Conservation (phyloP, 345 rosid genomes). For the Arabidopsis suecica region DNA sequence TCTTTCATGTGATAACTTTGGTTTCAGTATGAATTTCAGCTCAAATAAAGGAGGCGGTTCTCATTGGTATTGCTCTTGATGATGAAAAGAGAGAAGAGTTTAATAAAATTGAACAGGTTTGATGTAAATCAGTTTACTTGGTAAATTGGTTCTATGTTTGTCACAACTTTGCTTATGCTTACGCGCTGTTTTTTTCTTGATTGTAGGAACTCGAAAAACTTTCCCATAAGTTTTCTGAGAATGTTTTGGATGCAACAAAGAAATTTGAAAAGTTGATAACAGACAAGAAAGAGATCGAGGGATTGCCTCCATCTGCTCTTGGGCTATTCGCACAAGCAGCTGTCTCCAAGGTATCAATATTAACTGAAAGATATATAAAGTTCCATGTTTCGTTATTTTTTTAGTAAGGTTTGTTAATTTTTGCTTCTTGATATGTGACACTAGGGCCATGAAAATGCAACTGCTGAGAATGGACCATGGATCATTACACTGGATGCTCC, state of each 20-base stretch:
- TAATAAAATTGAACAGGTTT: constrained; percentile 89
- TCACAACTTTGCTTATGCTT: background rate
- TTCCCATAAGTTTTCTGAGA: constrained; percentile 81
- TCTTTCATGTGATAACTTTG: constrained; percentile 12
- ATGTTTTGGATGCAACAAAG: constrained; percentile 93
- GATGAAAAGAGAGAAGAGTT: constrained; percentile 80
- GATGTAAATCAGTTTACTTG: background rate
- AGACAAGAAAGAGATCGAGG: constrained; percentile 82
- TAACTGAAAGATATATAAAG: constrained; percentile 6
- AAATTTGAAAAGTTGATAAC: constrained; percentile 82
- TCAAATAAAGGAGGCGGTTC: constrained; percentile 85
- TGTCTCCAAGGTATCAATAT: constrained; percentile 67
- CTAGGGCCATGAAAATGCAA: constrained; percentile 84
- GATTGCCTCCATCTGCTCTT: constrained; percentile 83
- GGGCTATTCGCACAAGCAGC: constrained; percentile 89
- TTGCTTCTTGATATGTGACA: constrained; percentile 23
- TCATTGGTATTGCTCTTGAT: constrained; percentile 84
- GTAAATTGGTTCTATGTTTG: background rate
- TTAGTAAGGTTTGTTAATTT: background rate
- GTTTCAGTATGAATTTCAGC: constrained; percentile 48
- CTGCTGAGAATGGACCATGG: constrained; percentile 91
- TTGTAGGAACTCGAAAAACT: constrained; percentile 85
- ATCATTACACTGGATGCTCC: constrained; percentile 82
- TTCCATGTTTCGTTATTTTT: background rate
- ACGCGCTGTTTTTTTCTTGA: background rate